Base-by-base conservation (phyloP, 2,329 filamentous ascomycete genomes). In the Sclerotinia sclerotiorum region DNA sequence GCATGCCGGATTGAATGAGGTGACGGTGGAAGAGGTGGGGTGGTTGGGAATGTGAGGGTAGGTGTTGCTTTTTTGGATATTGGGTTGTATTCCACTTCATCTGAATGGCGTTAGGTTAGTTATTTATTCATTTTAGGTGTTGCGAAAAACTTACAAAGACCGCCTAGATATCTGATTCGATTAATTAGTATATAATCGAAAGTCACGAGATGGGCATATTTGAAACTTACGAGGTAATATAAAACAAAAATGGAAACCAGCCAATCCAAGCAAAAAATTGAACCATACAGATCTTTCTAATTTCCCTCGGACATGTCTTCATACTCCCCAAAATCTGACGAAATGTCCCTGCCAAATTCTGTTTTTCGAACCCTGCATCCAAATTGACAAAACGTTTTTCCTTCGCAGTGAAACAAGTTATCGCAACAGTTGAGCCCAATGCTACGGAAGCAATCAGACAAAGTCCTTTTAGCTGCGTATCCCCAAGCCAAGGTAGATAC, bases 161-260 rank as follows among this genome's bases (percentile, higher is more conserved):
- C 44, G 8, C 67, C 67, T 21, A 69, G 32, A 21, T 69, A 69
- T 61, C 67, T 69, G 35, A 27, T 24, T 27, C n/a, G n/a, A n/a
- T n/a, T 39, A 1, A 39, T 66, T 54, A 69, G 55, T 42, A 55
- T 57, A 10, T 29, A 1, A 11, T 52, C 15, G 4, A 44, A 27
- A 51, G 17, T 29, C 35, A 54, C 8, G 42, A 27, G 15, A 17
- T 19, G 8, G 29, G 11, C 10, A 42, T 3, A n/a, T n/a, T n/a
- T 42, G 11, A 11, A 21, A 68, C 66, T 66, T 70, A 78, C 56
- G 68, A 77, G 13, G 77, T 75, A 55, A 72, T 75, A 67, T 79
- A 79, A 57, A 76, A 79, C 17, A 79, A 70, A 66, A 79, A 79
- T 6, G 74, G 74, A 69, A 78, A 79, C 78, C 78, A 79, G 3